Base-by-base conservation (phyloP, 164 flowering plant genomes). In the Akebia trifoliata region DNA sequence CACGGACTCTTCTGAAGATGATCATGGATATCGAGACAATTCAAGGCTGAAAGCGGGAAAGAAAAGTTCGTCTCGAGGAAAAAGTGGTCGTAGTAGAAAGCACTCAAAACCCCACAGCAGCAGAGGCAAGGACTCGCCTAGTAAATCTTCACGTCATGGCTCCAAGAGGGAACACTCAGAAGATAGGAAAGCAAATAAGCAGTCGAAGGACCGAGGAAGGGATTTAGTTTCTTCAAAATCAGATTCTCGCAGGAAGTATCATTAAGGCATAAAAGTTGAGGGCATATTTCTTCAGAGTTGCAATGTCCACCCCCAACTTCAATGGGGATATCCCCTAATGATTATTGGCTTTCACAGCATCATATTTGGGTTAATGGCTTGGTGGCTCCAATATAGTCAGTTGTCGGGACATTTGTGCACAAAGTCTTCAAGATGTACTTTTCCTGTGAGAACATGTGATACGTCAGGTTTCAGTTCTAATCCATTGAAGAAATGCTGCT, bases 11-110 rank as follows among this genome's bases (percentile, higher is more conserved):
- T 76, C 82, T 12, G 72, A 68, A 50, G 85, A n/a, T n/a, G n/a
- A 72, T 48, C 26, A 31, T 66, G 43, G 59, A 15, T 73, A 67
- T 36, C 71, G 61, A 20, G 42, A 72, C 46, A 67, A 36, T 51
- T 81, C 82, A 17, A 78, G 75, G 61, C 74, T 77, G 1, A 81
- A 63, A 67, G 56, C 58, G 35, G 66, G 65, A 44, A 78, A 71
- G 70, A 78, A 68, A 56, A 62, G 61, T 54, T 74, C 85, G 20
- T 79, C 86, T 32, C 60, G 74, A 62, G 74, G 77, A 50, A 84
- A 74, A 64, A 78, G 81, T 57, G 63, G 87, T 51, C 57, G 86
- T 69, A 70, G 81, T 57, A 76, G 74, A 62, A 87, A 77, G 53
- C 86, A 74, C 65, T 81, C 87, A 12, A 81, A 78, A 66, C 80